phyloP scores from a whole-genome alignment of 2,329 filamentous ascomycete genomes.

The Ophiostoma triangulosporum region DNA sequence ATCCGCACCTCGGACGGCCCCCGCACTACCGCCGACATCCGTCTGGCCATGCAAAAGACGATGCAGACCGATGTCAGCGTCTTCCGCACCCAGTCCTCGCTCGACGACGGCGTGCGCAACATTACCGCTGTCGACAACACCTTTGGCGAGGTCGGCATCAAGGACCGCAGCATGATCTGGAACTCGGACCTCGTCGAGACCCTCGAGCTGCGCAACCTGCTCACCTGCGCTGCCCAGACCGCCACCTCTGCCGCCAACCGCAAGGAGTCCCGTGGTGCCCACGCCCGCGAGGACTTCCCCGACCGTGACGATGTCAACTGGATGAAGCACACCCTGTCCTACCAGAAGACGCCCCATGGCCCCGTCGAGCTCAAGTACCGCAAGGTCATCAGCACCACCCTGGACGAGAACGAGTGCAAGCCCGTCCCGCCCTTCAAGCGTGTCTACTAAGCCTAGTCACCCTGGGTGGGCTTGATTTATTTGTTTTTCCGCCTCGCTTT shows the following conservation, averaged over 20 bases:
- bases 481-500: neutral
- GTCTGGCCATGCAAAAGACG: conserved; percentile 88
- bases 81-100: conserved; percentile 85
- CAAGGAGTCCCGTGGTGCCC: conserved; percentile 93
- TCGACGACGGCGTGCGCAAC: conserved; percentile 85
- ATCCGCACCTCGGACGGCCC: conserved; percentile 72
- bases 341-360: conserved; percentile 85
- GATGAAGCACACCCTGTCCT: conserved; percentile 99
- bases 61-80: conserved; percentile 97
- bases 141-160: conserved; percentile 78
- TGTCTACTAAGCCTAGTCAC: conserved; percentile 49
- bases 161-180: conserved; percentile 99
- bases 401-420: conserved; percentile 95
- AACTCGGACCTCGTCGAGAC: conserved; percentile 96
- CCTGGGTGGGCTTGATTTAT: neutral
- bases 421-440: conserved; percentile 92
- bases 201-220: conserved; percentile 82
- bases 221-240: conserved; percentile 95
- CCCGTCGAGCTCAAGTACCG: conserved; percentile 80
- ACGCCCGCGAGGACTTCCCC: conserved; percentile 92
- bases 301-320: conserved; percentile 91
- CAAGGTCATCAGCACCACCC: conserved; percentile 63
- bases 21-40: conserved; percentile 78
- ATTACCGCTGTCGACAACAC: conserved; percentile 71
- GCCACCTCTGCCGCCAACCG: conserved; percentile 80